Conservation (phyloP, 2,329 filamentous ascomycete genomes). For the Alternaria sp. region DNA sequence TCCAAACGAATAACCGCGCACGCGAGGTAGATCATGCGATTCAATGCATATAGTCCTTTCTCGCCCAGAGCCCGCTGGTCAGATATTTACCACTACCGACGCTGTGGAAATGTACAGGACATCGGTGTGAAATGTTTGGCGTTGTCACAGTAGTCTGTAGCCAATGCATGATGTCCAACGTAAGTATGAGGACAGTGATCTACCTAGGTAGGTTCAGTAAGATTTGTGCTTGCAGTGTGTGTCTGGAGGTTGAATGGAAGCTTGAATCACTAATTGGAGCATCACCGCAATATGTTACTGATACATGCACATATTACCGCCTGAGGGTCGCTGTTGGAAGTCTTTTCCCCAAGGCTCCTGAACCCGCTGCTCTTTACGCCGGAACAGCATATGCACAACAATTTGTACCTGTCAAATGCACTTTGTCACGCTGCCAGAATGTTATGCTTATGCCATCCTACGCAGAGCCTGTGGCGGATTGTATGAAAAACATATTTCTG, state of each 20-base stretch:
- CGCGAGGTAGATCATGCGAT: conserved; percentile 1
- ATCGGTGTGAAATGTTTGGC: not conserved
- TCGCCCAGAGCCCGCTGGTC: not conserved
- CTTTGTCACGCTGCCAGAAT: too few species aligned
- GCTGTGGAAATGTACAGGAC: not conserved
- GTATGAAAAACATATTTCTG: not conserved
- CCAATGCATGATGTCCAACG: not conserved
- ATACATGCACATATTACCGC: too few species aligned
- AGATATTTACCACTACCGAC: not conserved
- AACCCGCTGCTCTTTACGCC: too few species aligned
- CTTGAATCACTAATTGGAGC: too few species aligned
- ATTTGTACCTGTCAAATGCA: too few species aligned
- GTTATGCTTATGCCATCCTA: not conserved
- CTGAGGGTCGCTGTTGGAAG: not conserved
- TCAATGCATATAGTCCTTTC: not conserved
- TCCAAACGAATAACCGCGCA: not conserved
- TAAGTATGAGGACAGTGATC: not conserved
- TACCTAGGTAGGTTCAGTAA: too few species aligned
- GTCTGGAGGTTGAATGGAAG: too few species aligned
- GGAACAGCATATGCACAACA: too few species aligned
- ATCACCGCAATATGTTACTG: too few species aligned
- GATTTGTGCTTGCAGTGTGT: too few species aligned
- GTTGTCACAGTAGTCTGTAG: not conserved
- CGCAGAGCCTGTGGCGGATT: not conserved
- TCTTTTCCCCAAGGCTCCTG: not conserved